Evolutionary conservation across 2,329 filamentous ascomycete species (phyloP), one percentile per base, ranked within the genome.

Genomic region (Bipolaris gigantea): DNA sequence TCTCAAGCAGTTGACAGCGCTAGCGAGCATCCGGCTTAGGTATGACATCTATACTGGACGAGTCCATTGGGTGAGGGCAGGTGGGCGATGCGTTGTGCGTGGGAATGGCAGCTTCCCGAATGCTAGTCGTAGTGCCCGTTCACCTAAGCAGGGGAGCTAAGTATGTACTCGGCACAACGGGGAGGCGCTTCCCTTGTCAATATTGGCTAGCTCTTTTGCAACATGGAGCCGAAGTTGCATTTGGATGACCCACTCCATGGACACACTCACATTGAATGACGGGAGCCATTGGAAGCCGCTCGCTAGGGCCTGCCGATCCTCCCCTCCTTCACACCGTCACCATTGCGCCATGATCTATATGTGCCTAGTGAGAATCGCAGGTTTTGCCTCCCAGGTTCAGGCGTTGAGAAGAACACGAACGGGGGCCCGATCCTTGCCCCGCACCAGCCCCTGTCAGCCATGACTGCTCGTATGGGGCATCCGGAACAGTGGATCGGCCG

Each of bases 401-500:
- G 27, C 25, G 48, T 40, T 48, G 40, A 44, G 23, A 18, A 41
- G 3, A 35, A 11, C 15, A 45, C 39, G 21, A 30, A 8, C 10
- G 27, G 9, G 45, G 25, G 27, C 38, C 19, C 38, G 16, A 54
- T 41, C 27, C 19, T 19, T 50, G 41, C 38, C 38, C 32, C 51
- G 49, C 51, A 50, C 23, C 13, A 7, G 3, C 21, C 7, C 33
- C 27, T 30, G 27, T 30, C 27, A 30, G 27, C 10, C 27, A 30
- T 10, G 13, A 10, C 32, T 11, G 9, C 47, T 54, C 47, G 35
- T 39, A 54, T 45, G 18, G 43, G 11, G 27, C 34, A 34, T 18
- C 40, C 51, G 25, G 25, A 27, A 34, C 25, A 19, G 34, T 33
- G 51, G 51, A 18, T 50, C 21, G 23, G 36, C 47, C 47, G 35